Evolutionary conservation across 257 asterid species (phyloP).

Genomic region (Capsicum pubescens): DNA sequence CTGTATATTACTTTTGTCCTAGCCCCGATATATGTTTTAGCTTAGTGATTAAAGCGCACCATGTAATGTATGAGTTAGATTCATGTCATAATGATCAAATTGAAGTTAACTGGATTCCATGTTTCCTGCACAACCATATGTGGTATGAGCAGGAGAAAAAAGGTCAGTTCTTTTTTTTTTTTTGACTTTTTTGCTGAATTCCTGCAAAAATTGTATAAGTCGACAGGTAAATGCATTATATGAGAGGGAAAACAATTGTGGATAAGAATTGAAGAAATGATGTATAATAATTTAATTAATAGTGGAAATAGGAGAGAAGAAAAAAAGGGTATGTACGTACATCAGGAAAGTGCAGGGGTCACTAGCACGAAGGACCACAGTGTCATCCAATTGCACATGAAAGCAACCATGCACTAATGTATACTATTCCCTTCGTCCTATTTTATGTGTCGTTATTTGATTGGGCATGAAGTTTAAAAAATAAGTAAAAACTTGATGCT

Average conservation of each 20-base stretch:
- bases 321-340: background rate
- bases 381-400: constrained; percentile 18
- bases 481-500: too few species aligned
- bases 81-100: too few species aligned
- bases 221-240: background rate
- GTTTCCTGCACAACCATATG: background rate
- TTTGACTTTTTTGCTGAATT: background rate
- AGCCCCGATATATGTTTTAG: too few species aligned
- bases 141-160: background rate
- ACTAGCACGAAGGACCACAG: constrained; percentile 7
- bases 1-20: too few species aligned
- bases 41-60: too few species aligned
- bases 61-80: too few species aligned
- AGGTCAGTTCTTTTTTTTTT: background rate
- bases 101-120: too few species aligned
- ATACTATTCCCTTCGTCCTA: too few species aligned
- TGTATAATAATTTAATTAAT: background rate
- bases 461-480: too few species aligned
- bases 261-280: constrained; percentile 11
- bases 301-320: background rate
- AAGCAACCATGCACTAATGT: constrained; percentile 13
- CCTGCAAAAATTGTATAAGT: background rate
- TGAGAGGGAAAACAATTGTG: background rate
- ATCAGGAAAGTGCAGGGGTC: constrained; percentile 14
- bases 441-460: too few species aligned